Conservation (phyloP, 257 asterid genomes). For the Lycium barbarum region DNA sequence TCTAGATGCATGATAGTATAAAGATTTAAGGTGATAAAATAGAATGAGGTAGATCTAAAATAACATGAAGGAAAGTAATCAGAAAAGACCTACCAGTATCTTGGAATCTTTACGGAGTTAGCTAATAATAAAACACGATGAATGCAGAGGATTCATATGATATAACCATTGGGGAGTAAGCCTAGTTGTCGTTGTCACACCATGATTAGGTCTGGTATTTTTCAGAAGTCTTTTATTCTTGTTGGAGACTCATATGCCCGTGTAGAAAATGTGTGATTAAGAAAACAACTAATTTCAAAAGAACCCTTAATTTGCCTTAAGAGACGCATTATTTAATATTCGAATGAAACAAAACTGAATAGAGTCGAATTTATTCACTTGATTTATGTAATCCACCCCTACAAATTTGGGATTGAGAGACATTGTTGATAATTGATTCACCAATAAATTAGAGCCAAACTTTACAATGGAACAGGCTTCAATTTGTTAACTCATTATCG, state of each 20-base stretch:
- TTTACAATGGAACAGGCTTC: neutral
- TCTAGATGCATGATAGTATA: neutral
- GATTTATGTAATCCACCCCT: neutral
- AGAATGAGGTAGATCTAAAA: neutral
- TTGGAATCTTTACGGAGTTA: no score
- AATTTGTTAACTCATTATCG: neutral
- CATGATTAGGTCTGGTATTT: neutral
- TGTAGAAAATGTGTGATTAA: neutral
- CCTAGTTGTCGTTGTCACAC: neutral
- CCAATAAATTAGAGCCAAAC: neutral
- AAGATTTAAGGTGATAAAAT: neutral
- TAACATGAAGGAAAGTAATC: neutral
- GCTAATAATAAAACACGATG: neutral
- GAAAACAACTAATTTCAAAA: neutral
- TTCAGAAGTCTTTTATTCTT: neutral
- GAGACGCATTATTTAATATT: neutral
- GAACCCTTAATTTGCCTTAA: neutral
- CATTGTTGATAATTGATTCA: neutral
- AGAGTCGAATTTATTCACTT: neutral
- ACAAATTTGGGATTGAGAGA: neutral
- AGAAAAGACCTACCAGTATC: neutral
- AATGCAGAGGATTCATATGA: neutral
- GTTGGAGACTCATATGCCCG: neutral
- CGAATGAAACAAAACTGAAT: neutral
- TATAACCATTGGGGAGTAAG: neutral